phyloP scores from a whole-genome alignment of 768 basidiomycete species.

The Termitomyces sp. region DNA sequence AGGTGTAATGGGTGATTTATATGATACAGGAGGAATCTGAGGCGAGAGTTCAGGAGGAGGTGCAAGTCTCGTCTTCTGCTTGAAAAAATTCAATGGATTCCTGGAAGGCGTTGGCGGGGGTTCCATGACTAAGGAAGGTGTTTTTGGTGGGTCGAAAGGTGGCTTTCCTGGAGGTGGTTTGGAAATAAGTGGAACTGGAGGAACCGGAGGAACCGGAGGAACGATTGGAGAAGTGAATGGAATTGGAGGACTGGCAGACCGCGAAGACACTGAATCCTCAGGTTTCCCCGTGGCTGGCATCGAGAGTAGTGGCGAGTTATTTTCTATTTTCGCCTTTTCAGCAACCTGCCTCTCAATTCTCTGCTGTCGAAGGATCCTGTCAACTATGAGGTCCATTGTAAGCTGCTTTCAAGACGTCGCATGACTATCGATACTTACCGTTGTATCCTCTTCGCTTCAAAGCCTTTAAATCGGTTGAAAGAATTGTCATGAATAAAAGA shows the following conservation, averaged over 20 bases:
- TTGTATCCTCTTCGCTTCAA: slow-evolving; percentile 83
- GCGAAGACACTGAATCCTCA: neutral
- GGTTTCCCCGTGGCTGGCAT: slow-evolving; percentile 9
- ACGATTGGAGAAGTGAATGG: slow-evolving; percentile 5
- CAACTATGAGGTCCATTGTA: slow-evolving; percentile 44
- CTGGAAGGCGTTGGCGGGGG: slow-evolving; percentile 6
- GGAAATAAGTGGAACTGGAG: slow-evolving; percentile 1
- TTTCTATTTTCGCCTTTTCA: slow-evolving; percentile 35
- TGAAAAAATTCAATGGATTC: slow-evolving; percentile 5
- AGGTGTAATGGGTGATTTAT: slow-evolving; percentile 9
- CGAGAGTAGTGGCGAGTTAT: slow-evolving; percentile 24
- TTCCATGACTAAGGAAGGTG: neutral
- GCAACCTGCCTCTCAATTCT: slow-evolving; percentile 56
- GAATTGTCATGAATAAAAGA: slow-evolving; percentile 86
- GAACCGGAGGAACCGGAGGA: slow-evolving; percentile 5
- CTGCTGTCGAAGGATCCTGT: slow-evolving; percentile 85
- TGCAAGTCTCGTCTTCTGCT: slow-evolving; percentile 4
- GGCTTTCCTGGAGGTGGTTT: slow-evolving; percentile 5
- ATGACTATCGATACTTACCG: slow-evolving; percentile 30
- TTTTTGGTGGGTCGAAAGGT: slow-evolving; percentile 1
- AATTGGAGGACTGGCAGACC: slow-evolving; percentile 1
- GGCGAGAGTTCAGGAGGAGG: slow-evolving; percentile 10
- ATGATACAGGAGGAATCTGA: slow-evolving; percentile 8
- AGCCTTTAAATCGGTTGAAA: slow-evolving; percentile 83
- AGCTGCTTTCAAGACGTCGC: neutral